These are phyloP conservation scores for Aspergillus sergii DNA, from an alignment of 2,329 filamentous ascomycete species.

Conservation along the genomic window DNA sequence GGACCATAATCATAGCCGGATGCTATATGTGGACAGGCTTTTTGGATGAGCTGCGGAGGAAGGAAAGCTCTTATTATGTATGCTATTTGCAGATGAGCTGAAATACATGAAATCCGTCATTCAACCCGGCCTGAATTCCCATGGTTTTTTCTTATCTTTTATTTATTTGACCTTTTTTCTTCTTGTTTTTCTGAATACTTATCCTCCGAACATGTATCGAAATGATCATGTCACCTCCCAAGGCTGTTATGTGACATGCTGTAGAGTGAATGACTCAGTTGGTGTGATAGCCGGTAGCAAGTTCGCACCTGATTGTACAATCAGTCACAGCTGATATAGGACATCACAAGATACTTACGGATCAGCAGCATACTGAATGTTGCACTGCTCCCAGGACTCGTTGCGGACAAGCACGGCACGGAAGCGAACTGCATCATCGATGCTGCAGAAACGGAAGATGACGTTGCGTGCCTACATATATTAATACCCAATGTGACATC, in stretches of 20 bases:
- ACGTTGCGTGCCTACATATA: slow-evolving; percentile 43
- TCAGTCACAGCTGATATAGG: neutral
- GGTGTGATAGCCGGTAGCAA: slow-evolving; percentile 22
- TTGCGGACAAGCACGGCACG: slow-evolving; percentile 41
- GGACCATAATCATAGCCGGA: neutral
- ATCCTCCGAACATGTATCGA: neutral
- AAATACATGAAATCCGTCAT: neutral
- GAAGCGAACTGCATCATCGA: slow-evolving; percentile 51
- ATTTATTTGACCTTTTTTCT: neutral
- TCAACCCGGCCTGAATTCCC: neutral
- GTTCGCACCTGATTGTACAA: slow-evolving; percentile 25
- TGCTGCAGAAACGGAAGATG: slow-evolving; percentile 52
- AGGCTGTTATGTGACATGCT: neutral
- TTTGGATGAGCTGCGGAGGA: neutral
- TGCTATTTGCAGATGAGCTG: neutral
- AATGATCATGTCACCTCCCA: neutral
- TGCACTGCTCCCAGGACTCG: slow-evolving; percentile 51
- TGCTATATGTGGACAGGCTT: neutral
- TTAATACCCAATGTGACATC: slow-evolving; percentile 3
- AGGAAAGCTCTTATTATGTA: neutral
- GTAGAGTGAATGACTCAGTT: slow-evolving; percentile 9
- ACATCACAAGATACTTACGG: slow-evolving; percentile 34
- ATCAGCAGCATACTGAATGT: slow-evolving; percentile 46
- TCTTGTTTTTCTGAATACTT: neutral
- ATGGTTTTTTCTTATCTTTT: neutral